Evolutionary conservation across 2,329 filamentous ascomycete species (phyloP).

Genomic region (Alternaria sp.): DNA sequence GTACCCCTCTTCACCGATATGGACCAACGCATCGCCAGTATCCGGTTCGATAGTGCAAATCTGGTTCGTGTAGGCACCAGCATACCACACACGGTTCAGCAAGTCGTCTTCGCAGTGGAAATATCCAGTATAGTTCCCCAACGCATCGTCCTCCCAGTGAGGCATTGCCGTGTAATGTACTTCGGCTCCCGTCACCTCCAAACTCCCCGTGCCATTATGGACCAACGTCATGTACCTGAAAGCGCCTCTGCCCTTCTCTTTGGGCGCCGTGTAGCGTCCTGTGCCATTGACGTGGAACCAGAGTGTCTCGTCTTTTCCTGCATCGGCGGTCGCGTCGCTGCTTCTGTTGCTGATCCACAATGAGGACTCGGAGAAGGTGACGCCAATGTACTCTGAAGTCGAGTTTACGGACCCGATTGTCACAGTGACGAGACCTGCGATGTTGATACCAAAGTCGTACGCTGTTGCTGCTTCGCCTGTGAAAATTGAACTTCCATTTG

Average conservation of each 20-base stretch:
- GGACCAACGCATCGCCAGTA: conserved; percentile 48
- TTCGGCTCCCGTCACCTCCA: conserved; percentile 48
- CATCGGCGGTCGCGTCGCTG: conserved; percentile 58
- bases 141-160: conserved; percentile 49
- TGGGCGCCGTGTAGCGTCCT: conserved; percentile 54
- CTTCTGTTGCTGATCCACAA: conserved; percentile 59
- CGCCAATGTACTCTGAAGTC: conserved; percentile 51
- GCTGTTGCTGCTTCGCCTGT: conserved; percentile 49
- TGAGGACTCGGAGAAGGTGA: conserved; percentile 54
- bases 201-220: conserved; percentile 53
- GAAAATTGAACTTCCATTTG: conserved; percentile 45
- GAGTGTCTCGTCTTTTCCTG: conserved; percentile 57
- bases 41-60: conserved; percentile 51
- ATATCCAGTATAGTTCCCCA: conserved; percentile 52
- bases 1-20: conserved; percentile 38
- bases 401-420: conserved; percentile 45
- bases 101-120: conserved; percentile 56
- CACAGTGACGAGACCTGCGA: conserved; percentile 53
- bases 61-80: conserved; percentile 52
- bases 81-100: conserved; percentile 57
- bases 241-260: conserved; percentile 54
- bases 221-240: conserved; percentile 59
- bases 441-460: conserved; percentile 55
- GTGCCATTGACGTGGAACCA: conserved; percentile 56
- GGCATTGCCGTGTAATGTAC: conserved; percentile 58